phyloP scores from a whole-genome alignment of 805 yeast genomes.

The Schwanniomyces polymorphus region DNA sequence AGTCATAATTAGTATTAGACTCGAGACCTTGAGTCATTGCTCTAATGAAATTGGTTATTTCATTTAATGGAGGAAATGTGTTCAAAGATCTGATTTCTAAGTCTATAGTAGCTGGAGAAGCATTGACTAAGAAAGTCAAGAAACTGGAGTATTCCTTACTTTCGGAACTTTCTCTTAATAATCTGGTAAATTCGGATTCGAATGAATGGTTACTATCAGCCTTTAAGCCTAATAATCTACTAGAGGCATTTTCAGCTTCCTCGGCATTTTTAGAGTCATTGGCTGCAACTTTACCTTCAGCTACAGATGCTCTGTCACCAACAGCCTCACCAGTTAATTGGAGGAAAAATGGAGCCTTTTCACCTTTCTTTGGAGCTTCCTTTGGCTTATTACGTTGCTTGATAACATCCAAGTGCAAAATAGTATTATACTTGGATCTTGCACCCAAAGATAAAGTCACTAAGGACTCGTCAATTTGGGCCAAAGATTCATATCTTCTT shows the following conservation, averaged over 20 bases:
- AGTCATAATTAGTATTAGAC: conserved; percentile 64
- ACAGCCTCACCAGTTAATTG: conserved; percentile 63
- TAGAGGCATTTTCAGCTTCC: conserved; percentile 25
- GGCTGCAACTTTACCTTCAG: conserved; percentile 24
- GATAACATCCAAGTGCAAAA: conserved; percentile 79
- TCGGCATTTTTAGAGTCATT: conserved; percentile 13
- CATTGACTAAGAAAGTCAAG: conserved; percentile 50
- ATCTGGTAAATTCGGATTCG: conserved; percentile 72
- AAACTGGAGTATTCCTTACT: conserved; percentile 47
- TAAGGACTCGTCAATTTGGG: conserved; percentile 62
- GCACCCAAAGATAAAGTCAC: conserved; percentile 79
- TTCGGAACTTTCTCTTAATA: conserved; percentile 54
- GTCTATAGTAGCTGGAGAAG: conserved; percentile 80
- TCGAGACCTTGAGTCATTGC: conserved; percentile 64
- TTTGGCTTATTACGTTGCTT: conserved; percentile 85
- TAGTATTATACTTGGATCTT: conserved; percentile 72
- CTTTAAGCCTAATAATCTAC: conserved; percentile 33
- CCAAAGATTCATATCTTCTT: conserved; percentile 50
- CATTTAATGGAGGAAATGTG: conserved; percentile 63
- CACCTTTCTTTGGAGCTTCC: conserved; percentile 84
- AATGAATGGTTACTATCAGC: conserved; percentile 43
- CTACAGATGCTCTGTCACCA: conserved; percentile 65
- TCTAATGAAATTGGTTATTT: conserved; percentile 62
- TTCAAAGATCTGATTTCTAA: conserved; percentile 82
- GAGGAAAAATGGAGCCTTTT: conserved; percentile 78